Base-by-base conservation (phyloP, 108 stramenopile genomes). In the Cyclotella cryptica region DNA sequence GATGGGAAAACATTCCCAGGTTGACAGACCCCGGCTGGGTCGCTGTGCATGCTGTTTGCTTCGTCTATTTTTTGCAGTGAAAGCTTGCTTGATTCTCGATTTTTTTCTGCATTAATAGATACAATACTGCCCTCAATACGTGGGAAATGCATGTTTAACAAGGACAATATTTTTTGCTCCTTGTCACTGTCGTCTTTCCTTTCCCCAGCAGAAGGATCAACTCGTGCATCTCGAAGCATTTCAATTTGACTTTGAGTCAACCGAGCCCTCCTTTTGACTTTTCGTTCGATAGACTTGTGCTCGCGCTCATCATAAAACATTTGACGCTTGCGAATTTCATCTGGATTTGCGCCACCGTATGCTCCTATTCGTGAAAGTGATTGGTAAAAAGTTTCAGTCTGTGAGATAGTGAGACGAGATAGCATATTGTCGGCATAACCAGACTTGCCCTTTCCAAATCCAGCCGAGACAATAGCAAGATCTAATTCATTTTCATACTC, bases 251-350 rank as follows among this genome's bases (percentile, higher is more conserved):
- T 68, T 11, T 57, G 47, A 49, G 41, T 59, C 29, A 78, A 52
- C n/a, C 17, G 35, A 19, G 19, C 29, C 41, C 71, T 68, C 26
- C 81, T 35, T 29, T 73, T 35, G n/a, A 72, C 22, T 58, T 74
- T 83, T 0, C 30, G 47, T 27, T 55, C 40, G 35, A 83, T 74
- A 45, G 57, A 60, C 29, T 60, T 62, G 45, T 78, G 81, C 44
- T 83, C 81, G 27, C 71, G 81, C 21, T 78, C 81, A 62, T 72
- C 72, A 47, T 78, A 83, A 71, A 83, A 83, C 81, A 83, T 83
- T 44, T 83, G 81, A 24, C 75, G 70, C 15, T n/a, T 71, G 9
- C 65, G 71, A 43, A 83, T 67, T n/a, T 83, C 81, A 55, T 54
- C 29, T 2, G 43, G 42, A 21, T 53, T 58, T 0, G 44, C 81